Base-by-base conservation (phyloP, 2,329 filamentous ascomycete species). In the Aspergillus fumigatus region DNA sequence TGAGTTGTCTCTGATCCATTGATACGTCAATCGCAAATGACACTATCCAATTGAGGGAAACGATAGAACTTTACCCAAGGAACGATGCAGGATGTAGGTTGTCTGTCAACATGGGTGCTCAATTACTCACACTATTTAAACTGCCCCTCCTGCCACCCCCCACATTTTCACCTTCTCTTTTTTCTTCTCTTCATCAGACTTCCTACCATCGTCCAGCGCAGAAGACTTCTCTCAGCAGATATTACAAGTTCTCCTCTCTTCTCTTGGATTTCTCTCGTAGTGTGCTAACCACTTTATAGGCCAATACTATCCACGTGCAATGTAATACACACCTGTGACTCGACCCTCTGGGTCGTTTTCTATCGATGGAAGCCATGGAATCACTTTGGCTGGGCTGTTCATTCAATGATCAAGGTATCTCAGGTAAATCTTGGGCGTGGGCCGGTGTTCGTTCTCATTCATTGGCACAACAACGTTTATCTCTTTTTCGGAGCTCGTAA, bases 381-480 rank as follows among this genome's bases (percentile, higher is more conserved):
- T 65, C 60, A 62, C 69, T 73, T 70, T 71, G 65, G 71, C 69
- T 75, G 73, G 71, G 65, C 62, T 62, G 55, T 63, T 73, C 70
- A 68, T 71, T 63, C 53, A 66, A 70, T 70, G 73, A 76, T 78
- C 76, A 78, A 79, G 76, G 76, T 79, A 78, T 76, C 71, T 73
- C 73, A 73, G 69, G 72, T 73, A 75, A 73, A 66, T 62, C 71
- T 66, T 73, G 78, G 77, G 83, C 82, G 82, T 87, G 84, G 82
- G 82, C 84, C 84, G 84, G 84, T 87, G 84, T 82, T 80, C 78
- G 78, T 78, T 73, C 78, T 62, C 56, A 66, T 67, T 56, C 63
- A 60, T 57, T 57, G 55, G 40, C 40, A 48, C 11, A 41, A 29
- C 17, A 23, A 48, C 53, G 32, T 53, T 51, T 25, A 23, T 47